Conservation (phyloP, 2,329 filamentous ascomycete species). For the Colletotrichum tropicale region DNA sequence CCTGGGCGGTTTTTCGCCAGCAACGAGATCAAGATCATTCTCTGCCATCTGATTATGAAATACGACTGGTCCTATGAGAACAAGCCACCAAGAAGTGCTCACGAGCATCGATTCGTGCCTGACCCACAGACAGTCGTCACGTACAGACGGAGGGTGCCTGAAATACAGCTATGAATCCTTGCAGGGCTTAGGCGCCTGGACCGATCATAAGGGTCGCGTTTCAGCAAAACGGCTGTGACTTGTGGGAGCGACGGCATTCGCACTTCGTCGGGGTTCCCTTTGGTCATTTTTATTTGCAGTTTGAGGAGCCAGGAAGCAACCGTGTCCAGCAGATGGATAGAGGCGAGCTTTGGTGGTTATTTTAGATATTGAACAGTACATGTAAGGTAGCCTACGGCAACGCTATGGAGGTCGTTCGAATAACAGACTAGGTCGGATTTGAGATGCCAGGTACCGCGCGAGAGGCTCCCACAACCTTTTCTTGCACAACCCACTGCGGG, state of each 20-base stretch:
- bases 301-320: too few species aligned
- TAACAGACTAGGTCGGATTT: not conserved
- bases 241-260: not conserved
- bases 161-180: not conserved
- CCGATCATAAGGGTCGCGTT: not conserved
- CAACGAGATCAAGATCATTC: not conserved
- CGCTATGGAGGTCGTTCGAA: not conserved
- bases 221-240: fast-evolving
- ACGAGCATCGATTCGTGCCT: not conserved
- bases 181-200: not conserved
- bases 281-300: too few species aligned
- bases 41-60: not conserved
- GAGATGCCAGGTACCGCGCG: not conserved
- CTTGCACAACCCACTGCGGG: too few species aligned
- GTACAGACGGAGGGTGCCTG: not conserved
- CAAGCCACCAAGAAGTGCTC: not conserved
- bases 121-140: not conserved
- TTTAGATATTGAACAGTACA: not conserved
- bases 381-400: not conserved
- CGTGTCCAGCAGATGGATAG: not conserved
- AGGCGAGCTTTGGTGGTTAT: not conserved
- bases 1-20: not conserved
- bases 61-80: not conserved
- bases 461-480: too few species aligned
- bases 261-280: too few species aligned